phyloP scores from a whole-genome alignment of 805 yeast genomes.

The Candida namnaoensis region DNA sequence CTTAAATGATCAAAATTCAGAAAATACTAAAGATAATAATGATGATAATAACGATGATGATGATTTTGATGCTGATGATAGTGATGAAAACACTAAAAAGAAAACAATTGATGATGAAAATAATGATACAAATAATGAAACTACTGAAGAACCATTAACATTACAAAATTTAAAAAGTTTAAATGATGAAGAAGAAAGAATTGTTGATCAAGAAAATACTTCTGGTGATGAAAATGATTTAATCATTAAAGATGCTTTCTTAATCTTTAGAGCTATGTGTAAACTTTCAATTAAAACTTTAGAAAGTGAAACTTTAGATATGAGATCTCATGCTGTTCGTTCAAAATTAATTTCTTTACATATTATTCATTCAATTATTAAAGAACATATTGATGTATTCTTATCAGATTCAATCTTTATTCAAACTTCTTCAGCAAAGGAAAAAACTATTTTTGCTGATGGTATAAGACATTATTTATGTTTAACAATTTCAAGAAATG shows the following conservation, averaged over 20 bases:
- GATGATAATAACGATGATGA: no score
- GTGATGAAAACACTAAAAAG: conserved; percentile 1
- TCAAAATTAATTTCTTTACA: conserved; percentile 86
- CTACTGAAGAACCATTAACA: conserved; percentile 36
- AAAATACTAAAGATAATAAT: no score
- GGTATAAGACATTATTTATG: conserved; percentile 82
- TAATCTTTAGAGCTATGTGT: conserved; percentile 91
- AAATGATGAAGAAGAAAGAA: conserved; percentile 46
- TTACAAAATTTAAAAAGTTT: conserved; percentile 51
- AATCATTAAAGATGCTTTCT: conserved; percentile 82
- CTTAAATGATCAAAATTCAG: no score
- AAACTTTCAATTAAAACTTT: conserved; percentile 80
- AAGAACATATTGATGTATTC: conserved; percentile 79
- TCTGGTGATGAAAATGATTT: conserved; percentile 52
- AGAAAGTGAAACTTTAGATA: conserved; percentile 68
- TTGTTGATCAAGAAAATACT: conserved; percentile 39
- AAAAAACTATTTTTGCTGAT: conserved; percentile 57
- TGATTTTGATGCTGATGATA: background rate
- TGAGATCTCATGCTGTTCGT: conserved; percentile 88
- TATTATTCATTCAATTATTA: conserved; percentile 76
- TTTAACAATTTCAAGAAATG: conserved; percentile 78
- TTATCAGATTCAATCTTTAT: conserved; percentile 48
- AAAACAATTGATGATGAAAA: conserved; percentile 3
- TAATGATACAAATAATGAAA: conserved; percentile 18
- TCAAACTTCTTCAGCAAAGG: conserved; percentile 38